Percentiles rank a stretch among this genome's conserved stretches.
Conservation (phyloP, 345 rosid species). For the Lumnitzera racemosa region DNA sequence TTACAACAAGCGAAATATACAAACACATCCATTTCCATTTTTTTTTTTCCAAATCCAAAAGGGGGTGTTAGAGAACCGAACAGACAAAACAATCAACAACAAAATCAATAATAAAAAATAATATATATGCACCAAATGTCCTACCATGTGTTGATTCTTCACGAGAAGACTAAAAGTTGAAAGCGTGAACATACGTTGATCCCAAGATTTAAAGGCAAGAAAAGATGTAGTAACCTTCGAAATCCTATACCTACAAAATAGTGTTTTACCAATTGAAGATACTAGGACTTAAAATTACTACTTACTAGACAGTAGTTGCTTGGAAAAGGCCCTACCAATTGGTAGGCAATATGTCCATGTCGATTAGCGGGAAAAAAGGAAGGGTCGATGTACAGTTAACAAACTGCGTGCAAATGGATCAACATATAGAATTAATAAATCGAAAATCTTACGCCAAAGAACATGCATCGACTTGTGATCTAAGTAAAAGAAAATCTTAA, state of each 20-base stretch:
- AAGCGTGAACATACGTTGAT: background rate
- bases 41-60: no score
- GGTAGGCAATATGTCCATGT: conserved; percentile 13
- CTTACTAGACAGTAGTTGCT: background rate
- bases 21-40: no score
- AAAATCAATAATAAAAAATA: no score
- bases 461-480: conserved; percentile 5
- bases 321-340: background rate
- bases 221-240: background rate
- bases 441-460: background rate
- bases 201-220: conserved; percentile 14
- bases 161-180: conserved; percentile 5
- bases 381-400: conserved; percentile 14
- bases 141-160: background rate
- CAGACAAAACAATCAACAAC: no score
- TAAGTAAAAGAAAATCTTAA: background rate
- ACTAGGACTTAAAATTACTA: background rate
- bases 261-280: background rate
- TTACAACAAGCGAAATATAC: no score
- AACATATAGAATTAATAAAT: background rate
- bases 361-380: background rate
- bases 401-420: background rate
- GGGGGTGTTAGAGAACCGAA: no score
- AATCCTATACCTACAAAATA: no score
- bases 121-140: background rate